phyloP scores from a whole-genome alignment of 2,329 filamentous ascomycete species.

The Furcasterigmium furcatum region DNA sequence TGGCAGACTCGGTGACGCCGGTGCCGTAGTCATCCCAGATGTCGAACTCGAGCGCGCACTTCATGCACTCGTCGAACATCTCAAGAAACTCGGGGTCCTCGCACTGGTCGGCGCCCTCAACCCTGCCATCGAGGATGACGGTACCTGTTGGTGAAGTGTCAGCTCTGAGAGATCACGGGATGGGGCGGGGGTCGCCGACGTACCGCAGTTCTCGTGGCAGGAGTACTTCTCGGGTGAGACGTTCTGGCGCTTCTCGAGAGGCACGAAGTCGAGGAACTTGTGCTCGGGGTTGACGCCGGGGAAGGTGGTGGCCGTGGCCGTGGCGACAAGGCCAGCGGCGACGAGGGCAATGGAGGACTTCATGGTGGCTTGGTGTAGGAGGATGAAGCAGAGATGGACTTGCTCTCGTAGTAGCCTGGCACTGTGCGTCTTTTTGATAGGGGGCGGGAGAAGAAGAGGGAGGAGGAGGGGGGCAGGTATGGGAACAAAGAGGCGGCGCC shows the following conservation, averaged over 20 bases:
- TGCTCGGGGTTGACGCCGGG: neutral
- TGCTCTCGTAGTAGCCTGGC: neutral
- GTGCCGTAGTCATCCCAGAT: constrained; percentile 42
- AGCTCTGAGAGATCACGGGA: constrained; percentile 1
- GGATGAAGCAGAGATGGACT: neutral
- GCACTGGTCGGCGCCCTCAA: constrained; percentile 29
- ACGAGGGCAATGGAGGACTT: constrained; percentile 2
- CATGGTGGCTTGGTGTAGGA: neutral
- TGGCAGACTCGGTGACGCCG: constrained; percentile 26
- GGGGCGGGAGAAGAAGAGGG: no score
- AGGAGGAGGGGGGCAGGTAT: no score
- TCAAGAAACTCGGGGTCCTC: constrained; percentile 31
- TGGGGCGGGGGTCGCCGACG: no score
- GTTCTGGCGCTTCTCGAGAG: constrained; percentile 9
- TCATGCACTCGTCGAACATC: constrained; percentile 37
- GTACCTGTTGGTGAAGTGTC: constrained; percentile 16
- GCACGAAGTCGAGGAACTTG: constrained; percentile 3
- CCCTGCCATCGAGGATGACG: constrained; percentile 28
- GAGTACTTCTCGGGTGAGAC: constrained; percentile 5
- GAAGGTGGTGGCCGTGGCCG: neutral
- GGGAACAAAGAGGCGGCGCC: no score
- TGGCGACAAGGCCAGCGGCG: constrained; percentile 1
- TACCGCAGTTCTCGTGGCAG: constrained; percentile 45
- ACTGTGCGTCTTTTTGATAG: neutral
- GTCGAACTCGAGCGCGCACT: constrained; percentile 37